These are phyloP conservation scores for Cylindrodendrum hubeiense DNA, from an alignment of 2,329 filamentous ascomycete species.

Conservation along the genomic window DNA sequence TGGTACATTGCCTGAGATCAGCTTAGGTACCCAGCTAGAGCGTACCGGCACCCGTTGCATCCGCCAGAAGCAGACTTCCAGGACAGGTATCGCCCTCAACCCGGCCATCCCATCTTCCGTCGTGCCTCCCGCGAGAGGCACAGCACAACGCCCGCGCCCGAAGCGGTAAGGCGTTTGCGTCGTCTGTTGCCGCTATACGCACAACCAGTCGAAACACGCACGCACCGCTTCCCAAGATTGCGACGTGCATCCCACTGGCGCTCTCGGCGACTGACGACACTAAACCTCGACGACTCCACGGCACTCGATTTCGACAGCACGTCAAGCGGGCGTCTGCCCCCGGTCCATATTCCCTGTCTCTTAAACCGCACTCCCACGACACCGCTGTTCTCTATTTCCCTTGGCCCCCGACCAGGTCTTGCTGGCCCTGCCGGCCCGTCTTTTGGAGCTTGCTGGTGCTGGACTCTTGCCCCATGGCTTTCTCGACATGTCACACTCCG, in stretches of 20 bases:
- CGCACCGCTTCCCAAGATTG: slow-evolving; percentile 35
- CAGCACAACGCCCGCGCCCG: slow-evolving; percentile 28
- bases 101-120: slow-evolving; percentile 10
- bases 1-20: background rate
- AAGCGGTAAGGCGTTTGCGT: slow-evolving; percentile 45
- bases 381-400: slow-evolving; percentile 13
- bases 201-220: slow-evolving; percentile 35
- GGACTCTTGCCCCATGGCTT: background rate
- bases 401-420: slow-evolving; percentile 1
- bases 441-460: background rate
- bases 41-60: slow-evolving; percentile 1
- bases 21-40: background rate
- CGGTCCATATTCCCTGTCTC: slow-evolving; percentile 14
- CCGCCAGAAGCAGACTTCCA: slow-evolving; percentile 2
- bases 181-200: slow-evolving; percentile 26
- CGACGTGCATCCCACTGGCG: slow-evolving; percentile 20
- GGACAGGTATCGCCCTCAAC: slow-evolving; percentile 1
- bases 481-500: slow-evolving; percentile 1
- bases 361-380: slow-evolving; percentile 25
- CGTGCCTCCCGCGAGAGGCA: slow-evolving; percentile 17
- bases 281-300: slow-evolving; percentile 32
- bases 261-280: slow-evolving; percentile 11
- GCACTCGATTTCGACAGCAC: slow-evolving; percentile 39
- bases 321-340: slow-evolving; percentile 39
- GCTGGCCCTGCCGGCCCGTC: slow-evolving; percentile 1